Conservation (phyloP, 2,329 filamentous ascomycete genomes). For the Paracoccidioides lutzii region DNA sequence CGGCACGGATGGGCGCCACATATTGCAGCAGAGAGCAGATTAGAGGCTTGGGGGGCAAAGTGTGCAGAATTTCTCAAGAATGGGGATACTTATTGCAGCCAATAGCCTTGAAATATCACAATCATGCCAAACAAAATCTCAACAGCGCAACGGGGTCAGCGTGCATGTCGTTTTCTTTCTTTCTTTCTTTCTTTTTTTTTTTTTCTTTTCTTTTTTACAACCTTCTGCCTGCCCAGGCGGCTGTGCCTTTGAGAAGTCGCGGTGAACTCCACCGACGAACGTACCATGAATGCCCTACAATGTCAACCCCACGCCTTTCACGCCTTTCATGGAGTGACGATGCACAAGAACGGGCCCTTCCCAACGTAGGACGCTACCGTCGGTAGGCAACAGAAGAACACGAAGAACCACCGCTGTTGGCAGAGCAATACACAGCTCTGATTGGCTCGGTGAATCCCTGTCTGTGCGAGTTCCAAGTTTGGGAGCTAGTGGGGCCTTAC, state of each 20-base stretch:
- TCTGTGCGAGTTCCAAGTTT: not conserved
- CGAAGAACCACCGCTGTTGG: not conserved
- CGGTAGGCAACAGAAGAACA: not conserved
- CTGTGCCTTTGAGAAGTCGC: not conserved
- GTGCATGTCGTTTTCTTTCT: not conserved
- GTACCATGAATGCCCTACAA: not conserved
- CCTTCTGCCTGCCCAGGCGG: too few relatives aligned
- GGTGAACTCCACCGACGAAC: not conserved
- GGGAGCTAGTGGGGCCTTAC: conserved; percentile 2
- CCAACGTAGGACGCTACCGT: too few relatives aligned
- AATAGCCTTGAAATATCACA: not conserved
- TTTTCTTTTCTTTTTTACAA: too few relatives aligned
- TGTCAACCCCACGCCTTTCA: not conserved
- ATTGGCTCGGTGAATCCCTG: not conserved
- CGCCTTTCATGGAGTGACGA: not conserved
- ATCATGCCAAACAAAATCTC: not conserved
- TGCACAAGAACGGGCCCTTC: not conserved
- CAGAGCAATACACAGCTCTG: not conserved
- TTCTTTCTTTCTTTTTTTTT: not conserved
- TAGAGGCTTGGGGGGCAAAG: not conserved
- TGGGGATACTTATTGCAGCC: too few relatives aligned
- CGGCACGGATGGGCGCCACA: not conserved
- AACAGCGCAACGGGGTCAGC: not conserved
- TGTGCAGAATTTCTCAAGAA: not conserved
- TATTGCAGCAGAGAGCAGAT: too few relatives aligned